Base-by-base conservation (phyloP, 2,329 filamentous ascomycete species). In the Colletotrichum sp. region DNA sequence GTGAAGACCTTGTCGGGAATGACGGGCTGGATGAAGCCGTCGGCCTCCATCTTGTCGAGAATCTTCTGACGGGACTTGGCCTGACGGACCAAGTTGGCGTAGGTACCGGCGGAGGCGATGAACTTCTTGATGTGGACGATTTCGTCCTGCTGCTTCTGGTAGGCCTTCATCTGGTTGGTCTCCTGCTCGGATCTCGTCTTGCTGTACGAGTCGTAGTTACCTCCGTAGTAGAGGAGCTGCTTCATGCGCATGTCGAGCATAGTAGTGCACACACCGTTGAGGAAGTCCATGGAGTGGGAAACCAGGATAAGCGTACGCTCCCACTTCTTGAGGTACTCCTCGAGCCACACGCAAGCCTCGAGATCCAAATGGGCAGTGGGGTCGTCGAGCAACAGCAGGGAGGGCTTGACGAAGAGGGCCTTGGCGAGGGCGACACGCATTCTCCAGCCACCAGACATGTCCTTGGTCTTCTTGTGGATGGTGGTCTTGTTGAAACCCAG, bases 111-210 rank as follows among this genome's bases (percentile, higher is more conserved):
- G 78, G 96, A 98, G 83, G 98, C 97, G 86, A 99, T 99, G 91
- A 99, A 99, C 89, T 99, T 98, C 91, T 99, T 99, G 91, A 99
- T 99, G 90, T 99, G 98, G 81, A 93, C 92, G 86, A 99, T 99
- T 90, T 99, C 97, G 78, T 99, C 97, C 86, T 99, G 97, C 87
- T 99, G 97, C 91, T 99, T 99, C 86, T 95, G 91, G 90, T 99
- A 99, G 78, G 97, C 97, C 91, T 99, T 99, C 92, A 95, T 95
- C 90, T 99, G 97, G 90, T 99, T 99, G 86, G 93, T 93, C 88
- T 99, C 97, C 87, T 98, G 94, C 88, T 99, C 97, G 71, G 91
- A 88, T 78, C 96, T 93, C 69, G 96, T 99, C 95, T 99, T 99
- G 88, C 93, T 89, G 90, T 99, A 96, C 61, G 96, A 96, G 87